Percentiles rank a stretch among this genome's conserved stretches.
Conservation (phyloP, 2,329 filamentous ascomycete genomes). For the Ascochyta lentis region DNA sequence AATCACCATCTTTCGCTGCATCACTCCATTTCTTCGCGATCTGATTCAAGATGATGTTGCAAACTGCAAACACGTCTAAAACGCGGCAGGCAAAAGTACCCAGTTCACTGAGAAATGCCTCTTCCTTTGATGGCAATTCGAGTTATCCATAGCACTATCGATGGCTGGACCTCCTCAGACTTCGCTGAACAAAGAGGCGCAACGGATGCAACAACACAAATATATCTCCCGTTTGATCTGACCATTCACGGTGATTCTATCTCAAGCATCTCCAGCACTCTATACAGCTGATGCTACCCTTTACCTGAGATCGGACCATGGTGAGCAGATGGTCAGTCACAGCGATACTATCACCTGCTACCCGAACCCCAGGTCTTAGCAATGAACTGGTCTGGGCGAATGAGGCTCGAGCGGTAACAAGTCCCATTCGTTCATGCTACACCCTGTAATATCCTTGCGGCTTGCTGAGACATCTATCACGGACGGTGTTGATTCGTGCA, state of each 20-base stretch:
- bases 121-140: neutral
- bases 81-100: neutral
- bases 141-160: neutral
- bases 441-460: neutral
- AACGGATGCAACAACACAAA: neutral
- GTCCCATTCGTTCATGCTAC: neutral
- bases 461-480: neutral
- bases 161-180: neutral
- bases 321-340: neutral
- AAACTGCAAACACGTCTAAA: slow-evolving; percentile 1
- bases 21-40: neutral
- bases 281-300: neutral
- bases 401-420: neutral
- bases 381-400: neutral
- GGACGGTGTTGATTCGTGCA: neutral
- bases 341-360: neutral
- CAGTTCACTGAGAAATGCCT: neutral
- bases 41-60: slow-evolving; percentile 3
- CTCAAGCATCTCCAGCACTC: neutral
- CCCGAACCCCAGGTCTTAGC: neutral
- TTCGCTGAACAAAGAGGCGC: neutral
- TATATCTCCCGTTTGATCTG: no score
- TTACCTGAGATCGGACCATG: neutral
- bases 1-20: slow-evolving; percentile 1
- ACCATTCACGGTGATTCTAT: neutral